These are phyloP conservation scores for Scutellaria baicalensis DNA, from an alignment of 257 asterid genomes.

Conservation along the genomic window DNA sequence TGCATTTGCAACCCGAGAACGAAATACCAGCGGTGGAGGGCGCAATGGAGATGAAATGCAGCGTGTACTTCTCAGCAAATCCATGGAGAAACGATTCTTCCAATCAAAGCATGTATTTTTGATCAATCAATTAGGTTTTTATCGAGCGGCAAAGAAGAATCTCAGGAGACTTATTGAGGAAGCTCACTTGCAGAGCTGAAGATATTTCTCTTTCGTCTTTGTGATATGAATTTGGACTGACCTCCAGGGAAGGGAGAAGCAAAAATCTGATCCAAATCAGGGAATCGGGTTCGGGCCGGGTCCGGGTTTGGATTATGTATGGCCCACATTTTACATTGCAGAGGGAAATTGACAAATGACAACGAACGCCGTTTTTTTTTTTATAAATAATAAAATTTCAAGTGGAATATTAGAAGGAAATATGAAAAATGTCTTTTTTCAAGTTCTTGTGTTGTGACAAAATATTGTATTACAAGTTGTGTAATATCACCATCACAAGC, in stretches of 20 bases:
- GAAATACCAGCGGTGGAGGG: slow-evolving; percentile 34
- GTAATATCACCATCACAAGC: too few species aligned
- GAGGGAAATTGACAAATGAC: background rate
- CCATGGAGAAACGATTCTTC: slow-evolving; percentile 36
- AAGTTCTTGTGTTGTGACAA: too few species aligned
- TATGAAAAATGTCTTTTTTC: too few species aligned
- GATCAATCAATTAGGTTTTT: slow-evolving; percentile 6
- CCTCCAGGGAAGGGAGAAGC: background rate
- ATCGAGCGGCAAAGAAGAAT: background rate
- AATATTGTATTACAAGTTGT: too few species aligned
- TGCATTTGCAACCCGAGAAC: slow-evolving; percentile 26
- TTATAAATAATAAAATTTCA: too few species aligned
- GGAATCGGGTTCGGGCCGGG: slow-evolving; percentile 8
- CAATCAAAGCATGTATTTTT: slow-evolving; percentile 12
- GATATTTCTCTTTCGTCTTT: slow-evolving; percentile 7
- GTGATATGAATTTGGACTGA: slow-evolving; percentile 20
- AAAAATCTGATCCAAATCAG: slow-evolving; percentile 12
- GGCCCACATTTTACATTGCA: background rate
- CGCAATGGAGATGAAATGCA: slow-evolving; percentile 48
- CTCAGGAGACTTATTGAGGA: background rate
- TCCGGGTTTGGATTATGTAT: background rate
- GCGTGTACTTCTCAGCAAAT: slow-evolving; percentile 40
- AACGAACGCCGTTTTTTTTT: background rate
- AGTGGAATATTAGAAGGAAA: too few species aligned
- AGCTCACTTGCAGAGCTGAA: slow-evolving; percentile 11